These are phyloP conservation scores for Epichloe festucae DNA, from an alignment of 2,329 filamentous ascomycete species.

Conservation along the genomic window DNA sequence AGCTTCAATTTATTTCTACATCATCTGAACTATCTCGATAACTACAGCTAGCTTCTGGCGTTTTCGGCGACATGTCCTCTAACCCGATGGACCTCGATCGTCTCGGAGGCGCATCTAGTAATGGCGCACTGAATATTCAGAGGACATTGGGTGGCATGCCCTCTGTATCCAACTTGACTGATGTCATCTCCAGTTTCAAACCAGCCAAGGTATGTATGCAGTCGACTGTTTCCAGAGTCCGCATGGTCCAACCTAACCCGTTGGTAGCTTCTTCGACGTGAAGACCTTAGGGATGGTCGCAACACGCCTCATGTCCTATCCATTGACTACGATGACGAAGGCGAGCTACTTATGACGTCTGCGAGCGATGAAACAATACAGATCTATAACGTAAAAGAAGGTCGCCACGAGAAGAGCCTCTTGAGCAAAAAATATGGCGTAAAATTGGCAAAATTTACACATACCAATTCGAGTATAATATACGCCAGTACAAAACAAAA, in stretches of 20 bases:
- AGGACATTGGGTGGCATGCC: constrained; percentile 30
- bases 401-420: constrained; percentile 75
- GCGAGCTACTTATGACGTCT: constrained; percentile 81
- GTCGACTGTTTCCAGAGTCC: not conserved
- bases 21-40: not conserved
- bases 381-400: constrained; percentile 86
- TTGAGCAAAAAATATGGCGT: constrained; percentile 96
- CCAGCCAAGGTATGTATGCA: constrained; percentile 56
- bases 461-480: constrained; percentile 79
- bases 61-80: constrained; percentile 28
- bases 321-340: constrained; percentile 91
- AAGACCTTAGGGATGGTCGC: constrained; percentile 39
- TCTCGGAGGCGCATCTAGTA: constrained; percentile 26
- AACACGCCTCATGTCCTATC: constrained; percentile 61
- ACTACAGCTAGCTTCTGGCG: not conserved
- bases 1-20: not conserved
- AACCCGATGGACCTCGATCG: constrained; percentile 46
- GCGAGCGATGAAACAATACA: constrained; percentile 93
- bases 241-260: not conserved
- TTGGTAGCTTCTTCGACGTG: constrained; percentile 41
- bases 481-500: constrained; percentile 96
- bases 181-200: constrained; percentile 65
- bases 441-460: constrained; percentile 87
- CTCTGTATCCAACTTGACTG: constrained; percentile 54
- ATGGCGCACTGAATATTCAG: constrained; percentile 36